Percentiles rank a stretch among this genome's conserved stretches.
These are phyloP conservation scores for Pulveroboletus sp. DNA, from an alignment of 768 basidiomycete genomes.

Conservation along the genomic window DNA sequence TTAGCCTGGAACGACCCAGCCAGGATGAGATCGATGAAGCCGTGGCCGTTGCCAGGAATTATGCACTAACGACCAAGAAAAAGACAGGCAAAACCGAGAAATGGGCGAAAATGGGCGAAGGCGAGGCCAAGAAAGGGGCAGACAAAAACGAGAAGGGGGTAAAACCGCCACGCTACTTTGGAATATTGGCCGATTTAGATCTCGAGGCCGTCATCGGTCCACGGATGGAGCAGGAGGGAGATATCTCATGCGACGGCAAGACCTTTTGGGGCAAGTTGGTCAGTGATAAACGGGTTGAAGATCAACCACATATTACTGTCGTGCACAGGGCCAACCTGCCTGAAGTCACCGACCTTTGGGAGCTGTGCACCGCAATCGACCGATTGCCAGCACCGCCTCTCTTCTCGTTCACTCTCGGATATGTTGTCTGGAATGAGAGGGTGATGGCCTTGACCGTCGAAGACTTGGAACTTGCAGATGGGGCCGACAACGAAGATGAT, in stretches of 20 bases:
- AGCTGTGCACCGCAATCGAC: conserved; percentile 19
- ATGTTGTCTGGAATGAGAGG: conserved; percentile 68
- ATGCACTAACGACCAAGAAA: conserved; percentile 31
- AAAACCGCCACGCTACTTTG: conserved; percentile 65
- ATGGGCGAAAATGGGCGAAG: conserved; percentile 13
- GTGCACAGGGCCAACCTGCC: conserved; percentile 60
- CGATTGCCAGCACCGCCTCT: conserved; percentile 37
- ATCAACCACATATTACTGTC: conserved; percentile 80
- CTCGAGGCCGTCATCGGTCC: conserved; percentile 44
- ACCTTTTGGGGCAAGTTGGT: conserved; percentile 49
- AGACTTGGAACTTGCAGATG: conserved; percentile 40
- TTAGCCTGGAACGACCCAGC: conserved; percentile 50
- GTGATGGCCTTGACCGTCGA: conserved; percentile 80
- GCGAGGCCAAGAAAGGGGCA: neutral
- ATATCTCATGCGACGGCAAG: conserved; percentile 28
- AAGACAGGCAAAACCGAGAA: conserved; percentile 15
- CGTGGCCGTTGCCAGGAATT: conserved; percentile 37
- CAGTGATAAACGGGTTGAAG: conserved; percentile 42
- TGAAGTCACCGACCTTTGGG: conserved; percentile 41
- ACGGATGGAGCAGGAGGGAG: conserved; percentile 34
- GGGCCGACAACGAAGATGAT: conserved; percentile 25
- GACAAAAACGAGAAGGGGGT: conserved; percentile 24
- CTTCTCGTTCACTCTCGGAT: conserved; percentile 57
- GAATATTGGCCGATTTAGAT: conserved; percentile 69
- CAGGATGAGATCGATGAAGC: conserved; percentile 49